These are phyloP conservation scores for Geotrichum candidum DNA, from an alignment of 1,139 yeast genomes.

Conservation along the genomic window DNA sequence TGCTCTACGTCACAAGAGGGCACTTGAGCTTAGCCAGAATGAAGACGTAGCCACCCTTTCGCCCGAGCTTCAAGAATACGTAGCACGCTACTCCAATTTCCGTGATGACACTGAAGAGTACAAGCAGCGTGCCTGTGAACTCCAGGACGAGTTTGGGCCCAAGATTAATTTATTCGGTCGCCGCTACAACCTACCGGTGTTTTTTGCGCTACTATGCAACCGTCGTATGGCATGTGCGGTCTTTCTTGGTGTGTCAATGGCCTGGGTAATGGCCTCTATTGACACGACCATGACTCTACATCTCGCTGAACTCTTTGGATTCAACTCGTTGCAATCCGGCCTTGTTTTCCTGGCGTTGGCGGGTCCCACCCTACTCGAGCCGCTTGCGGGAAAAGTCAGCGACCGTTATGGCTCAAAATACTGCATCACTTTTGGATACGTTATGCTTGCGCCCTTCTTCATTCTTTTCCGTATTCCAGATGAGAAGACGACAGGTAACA, in stretches of 20 bases:
- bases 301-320: conserved; percentile 30
- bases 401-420: conserved; percentile 33
- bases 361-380: conserved; percentile 32
- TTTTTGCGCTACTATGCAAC: conserved; percentile 22
- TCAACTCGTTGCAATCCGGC: conserved; percentile 31
- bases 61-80: conserved; percentile 3
- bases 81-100: conserved; percentile 1
- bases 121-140: background rate
- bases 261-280: conserved; percentile 32
- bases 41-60: background rate
- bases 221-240: conserved; percentile 28
- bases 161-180: conserved; percentile 7
- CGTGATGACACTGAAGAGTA: conserved; percentile 2
- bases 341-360: conserved; percentile 34
- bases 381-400: conserved; percentile 30
- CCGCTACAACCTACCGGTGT: conserved; percentile 21
- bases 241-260: conserved; percentile 28
- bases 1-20: conserved; percentile 9
- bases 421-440: conserved; percentile 28
- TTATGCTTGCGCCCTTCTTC: conserved; percentile 26
- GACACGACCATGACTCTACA: conserved; percentile 36
- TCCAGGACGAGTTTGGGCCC: conserved; percentile 10
- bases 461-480: conserved; percentile 31
- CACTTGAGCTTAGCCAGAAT: conserved; percentile 9
- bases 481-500: conserved; percentile 25